phyloP scores from a whole-genome alignment of 2,329 filamentous ascomycete species.

The Camillea tinctor region DNA sequence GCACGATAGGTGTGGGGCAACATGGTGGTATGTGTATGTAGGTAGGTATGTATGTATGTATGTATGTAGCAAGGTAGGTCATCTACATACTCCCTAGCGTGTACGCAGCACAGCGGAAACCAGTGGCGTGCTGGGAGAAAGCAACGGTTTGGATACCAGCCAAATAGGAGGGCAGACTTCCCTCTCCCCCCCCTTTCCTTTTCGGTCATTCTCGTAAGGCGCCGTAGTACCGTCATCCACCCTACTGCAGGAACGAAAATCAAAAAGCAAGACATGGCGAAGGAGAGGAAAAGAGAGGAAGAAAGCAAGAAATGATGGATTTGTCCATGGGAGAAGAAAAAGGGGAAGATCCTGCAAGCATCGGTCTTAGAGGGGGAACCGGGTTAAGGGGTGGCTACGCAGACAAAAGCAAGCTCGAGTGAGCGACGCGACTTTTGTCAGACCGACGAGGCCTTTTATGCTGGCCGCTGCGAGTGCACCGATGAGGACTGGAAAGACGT shows the following conservation, averaged over 20 bases:
- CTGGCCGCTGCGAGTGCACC: neutral
- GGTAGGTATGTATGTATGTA: too few species aligned
- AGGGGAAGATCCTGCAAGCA: neutral
- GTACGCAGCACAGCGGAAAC: neutral
- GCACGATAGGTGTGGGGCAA: neutral
- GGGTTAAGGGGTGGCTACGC: neutral
- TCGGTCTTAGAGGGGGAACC: neutral
- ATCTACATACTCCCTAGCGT: neutral
- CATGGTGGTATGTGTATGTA: neutral
- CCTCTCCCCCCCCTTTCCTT: neutral
- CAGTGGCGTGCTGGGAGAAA: neutral
- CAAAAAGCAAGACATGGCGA: constrained; percentile 23
- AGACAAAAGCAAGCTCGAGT: neutral
- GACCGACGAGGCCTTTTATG: neutral
- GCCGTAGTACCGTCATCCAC: constrained; percentile 20
- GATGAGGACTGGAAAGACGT: neutral
- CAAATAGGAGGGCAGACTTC: neutral
- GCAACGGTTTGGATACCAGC: neutral
- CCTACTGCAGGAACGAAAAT: constrained; percentile 32
- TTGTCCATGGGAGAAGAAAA: neutral
- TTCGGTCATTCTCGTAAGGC: neutral
- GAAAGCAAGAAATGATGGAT: neutral
- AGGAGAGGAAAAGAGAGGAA: neutral
- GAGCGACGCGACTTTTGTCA: neutral
- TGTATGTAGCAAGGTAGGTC: neutral